Evolutionary conservation across 805 yeast species (phyloP).

Genomic region (Citeromyces matritensis): DNA sequence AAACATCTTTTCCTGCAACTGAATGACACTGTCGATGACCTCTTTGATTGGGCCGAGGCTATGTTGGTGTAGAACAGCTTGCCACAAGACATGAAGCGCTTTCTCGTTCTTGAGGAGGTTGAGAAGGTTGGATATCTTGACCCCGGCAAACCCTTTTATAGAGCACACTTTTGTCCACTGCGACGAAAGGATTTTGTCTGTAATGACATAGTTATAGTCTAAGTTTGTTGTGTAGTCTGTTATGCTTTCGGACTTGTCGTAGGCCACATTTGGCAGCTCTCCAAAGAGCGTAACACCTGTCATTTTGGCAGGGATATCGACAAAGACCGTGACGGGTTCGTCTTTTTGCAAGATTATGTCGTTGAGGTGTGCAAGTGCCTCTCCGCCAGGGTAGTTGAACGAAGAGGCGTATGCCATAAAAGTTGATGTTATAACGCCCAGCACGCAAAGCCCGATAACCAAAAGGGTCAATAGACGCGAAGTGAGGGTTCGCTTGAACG

Average conservation of each 20-base stretch:
- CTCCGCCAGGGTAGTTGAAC: conserved; percentile 83
- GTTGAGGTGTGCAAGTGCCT: conserved; percentile 45
- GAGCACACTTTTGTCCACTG: neutral
- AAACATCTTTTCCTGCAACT: conserved; percentile 1
- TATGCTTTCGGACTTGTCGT: conserved; percentile 64
- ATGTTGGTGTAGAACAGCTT: too few relatives aligned
- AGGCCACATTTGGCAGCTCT: conserved; percentile 35
- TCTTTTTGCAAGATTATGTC: conserved; percentile 13
- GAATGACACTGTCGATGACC: neutral
- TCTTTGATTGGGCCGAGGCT: neutral
- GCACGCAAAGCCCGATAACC: conserved; percentile 15
- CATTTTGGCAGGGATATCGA: conserved; percentile 76
- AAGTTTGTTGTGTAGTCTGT: conserved; percentile 18
- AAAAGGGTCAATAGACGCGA: conserved; percentile 3
- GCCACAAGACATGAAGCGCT: neutral
- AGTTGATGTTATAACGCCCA: conserved; percentile 24
- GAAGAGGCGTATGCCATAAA: conserved; percentile 49
- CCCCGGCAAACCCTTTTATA: conserved; percentile 1
- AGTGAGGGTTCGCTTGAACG: conserved; percentile 5
- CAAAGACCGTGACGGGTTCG: conserved; percentile 32
- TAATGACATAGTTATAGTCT: conserved; percentile 30
- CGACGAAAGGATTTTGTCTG: conserved; percentile 10
- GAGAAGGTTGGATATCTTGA: conserved; percentile 1
- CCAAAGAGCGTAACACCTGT: conserved; percentile 73
- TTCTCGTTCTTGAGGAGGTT: neutral